A percentile compares a stretch with the other conserved stretches of the same genome.
Conservation (phyloP, 2,329 filamentous ascomycete species). For the Aureobasidium sp. region DNA sequence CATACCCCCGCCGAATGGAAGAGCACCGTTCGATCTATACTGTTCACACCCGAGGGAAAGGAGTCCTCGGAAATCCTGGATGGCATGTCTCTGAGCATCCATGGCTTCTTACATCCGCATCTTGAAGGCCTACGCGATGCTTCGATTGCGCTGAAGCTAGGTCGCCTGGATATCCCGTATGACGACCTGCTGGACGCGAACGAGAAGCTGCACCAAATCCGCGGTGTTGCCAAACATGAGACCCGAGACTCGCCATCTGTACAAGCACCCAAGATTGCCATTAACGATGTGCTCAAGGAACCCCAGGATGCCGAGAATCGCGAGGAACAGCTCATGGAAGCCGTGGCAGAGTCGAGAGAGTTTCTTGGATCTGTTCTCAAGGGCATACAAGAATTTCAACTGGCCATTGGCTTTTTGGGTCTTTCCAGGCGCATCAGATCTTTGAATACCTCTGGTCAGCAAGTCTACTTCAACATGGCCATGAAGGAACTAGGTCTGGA, state of each 20-base stretch:
- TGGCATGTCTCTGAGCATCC: constrained; percentile 77
- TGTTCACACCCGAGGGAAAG: constrained; percentile 77
- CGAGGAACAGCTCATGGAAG: constrained; percentile 69
- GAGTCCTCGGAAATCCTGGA: constrained; percentile 86
- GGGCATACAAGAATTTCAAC: constrained; percentile 93
- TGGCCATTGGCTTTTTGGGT: constrained; percentile 84
- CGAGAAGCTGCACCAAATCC: constrained; percentile 44
- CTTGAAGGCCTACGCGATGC: constrained; percentile 83
- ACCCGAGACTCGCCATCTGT: constrained; percentile 26
- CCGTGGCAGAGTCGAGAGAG: constrained; percentile 85
- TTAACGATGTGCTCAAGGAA: constrained; percentile 15
- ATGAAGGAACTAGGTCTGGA: constrained; percentile 97
- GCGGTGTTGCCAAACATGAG: constrained; percentile 22
- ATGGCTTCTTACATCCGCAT: constrained; percentile 80
- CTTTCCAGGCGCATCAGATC: constrained; percentile 71
- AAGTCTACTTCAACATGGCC: constrained; percentile 74
- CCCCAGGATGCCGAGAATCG: constrained; percentile 63
- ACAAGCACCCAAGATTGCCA: constrained; percentile 21
- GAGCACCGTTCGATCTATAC: constrained; percentile 70
- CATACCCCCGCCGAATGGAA: constrained; percentile 90
- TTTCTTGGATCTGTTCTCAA: constrained; percentile 83
- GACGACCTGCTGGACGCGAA: constrained; percentile 69
- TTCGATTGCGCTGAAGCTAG: constrained; percentile 81
- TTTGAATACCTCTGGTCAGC: constrained; percentile 57
- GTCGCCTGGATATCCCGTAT: constrained; percentile 80